These are phyloP conservation scores for Fusarium palustre DNA, from an alignment of 2,329 filamentous ascomycete species.

Conservation along the genomic window DNA sequence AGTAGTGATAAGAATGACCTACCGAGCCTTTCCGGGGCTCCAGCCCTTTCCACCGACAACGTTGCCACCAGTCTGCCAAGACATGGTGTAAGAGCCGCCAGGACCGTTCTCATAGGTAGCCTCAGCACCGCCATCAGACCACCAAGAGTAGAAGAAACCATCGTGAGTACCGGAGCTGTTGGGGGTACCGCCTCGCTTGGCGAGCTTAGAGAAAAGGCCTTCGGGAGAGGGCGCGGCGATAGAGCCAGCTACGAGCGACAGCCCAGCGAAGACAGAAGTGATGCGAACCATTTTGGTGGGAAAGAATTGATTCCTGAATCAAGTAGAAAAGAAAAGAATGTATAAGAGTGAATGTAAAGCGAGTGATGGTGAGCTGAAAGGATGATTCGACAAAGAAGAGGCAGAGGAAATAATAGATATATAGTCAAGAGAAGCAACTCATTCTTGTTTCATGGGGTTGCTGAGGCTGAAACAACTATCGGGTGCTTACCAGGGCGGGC, in stretches of 20 bases:
- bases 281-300: slow-evolving; percentile 42
- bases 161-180: slow-evolving; percentile 53
- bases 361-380: slow-evolving; percentile 20
- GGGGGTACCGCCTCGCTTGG: slow-evolving; percentile 49
- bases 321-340: slow-evolving; percentile 28
- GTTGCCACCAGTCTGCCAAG: slow-evolving; percentile 54
- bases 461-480: slow-evolving; percentile 40
- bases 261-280: slow-evolving; percentile 44
- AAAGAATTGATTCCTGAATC: slow-evolving; percentile 18
- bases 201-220: slow-evolving; percentile 46
- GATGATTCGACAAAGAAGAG: background rate
- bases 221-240: slow-evolving; percentile 34
- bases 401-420: slow-evolving; percentile 6
- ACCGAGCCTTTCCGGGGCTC: slow-evolving; percentile 50
- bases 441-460: slow-evolving; percentile 26
- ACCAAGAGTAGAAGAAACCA: slow-evolving; percentile 61
- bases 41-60: slow-evolving; percentile 47
- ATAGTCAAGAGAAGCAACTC: background rate
- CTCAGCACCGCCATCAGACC: slow-evolving; percentile 59
- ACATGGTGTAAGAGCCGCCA: slow-evolving; percentile 57
- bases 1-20: slow-evolving; percentile 45
- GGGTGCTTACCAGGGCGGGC: slow-evolving; percentile 15
- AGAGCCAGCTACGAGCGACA: slow-evolving; percentile 41
- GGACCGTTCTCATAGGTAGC: slow-evolving; percentile 60
- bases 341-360: slow-evolving; percentile 17